A percentile compares a stretch with the other conserved stretches of the same genome.
Conservation (phyloP, 495 filamentous ascomycete genomes). For the Staphylotrichum longicolle region DNA sequence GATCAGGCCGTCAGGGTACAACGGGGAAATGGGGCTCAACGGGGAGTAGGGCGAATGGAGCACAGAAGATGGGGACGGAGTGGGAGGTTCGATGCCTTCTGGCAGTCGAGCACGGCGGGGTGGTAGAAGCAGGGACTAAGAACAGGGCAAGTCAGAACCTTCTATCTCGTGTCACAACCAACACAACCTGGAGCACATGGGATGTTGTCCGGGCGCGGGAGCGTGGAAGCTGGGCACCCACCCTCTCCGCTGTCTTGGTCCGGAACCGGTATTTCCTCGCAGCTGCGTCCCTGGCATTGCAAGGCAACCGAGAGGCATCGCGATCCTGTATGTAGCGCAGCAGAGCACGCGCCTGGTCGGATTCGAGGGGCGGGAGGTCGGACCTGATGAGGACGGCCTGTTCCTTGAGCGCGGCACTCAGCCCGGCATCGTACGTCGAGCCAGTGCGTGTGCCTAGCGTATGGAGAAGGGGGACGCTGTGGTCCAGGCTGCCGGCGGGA, state of each 20-base stretch:
- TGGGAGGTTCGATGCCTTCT: constrained; percentile 46
- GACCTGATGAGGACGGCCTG: constrained; percentile 62
- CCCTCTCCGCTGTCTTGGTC: constrained; percentile 72
- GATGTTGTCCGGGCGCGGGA: background rate
- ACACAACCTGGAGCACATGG: background rate
- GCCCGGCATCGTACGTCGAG: constrained; percentile 30
- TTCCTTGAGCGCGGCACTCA: constrained; percentile 56
- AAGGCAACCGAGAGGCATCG: constrained; percentile 62
- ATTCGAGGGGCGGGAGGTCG: constrained; percentile 63
- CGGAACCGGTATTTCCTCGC: constrained; percentile 54
- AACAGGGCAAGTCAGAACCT: constrained; percentile 9
- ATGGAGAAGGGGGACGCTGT: constrained; percentile 76
- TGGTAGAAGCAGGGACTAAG: constrained; percentile 52
- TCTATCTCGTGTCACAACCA: background rate
- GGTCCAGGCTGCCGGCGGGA: constrained; percentile 73
- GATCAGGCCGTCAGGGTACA: constrained; percentile 86
- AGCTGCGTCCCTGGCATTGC: constrained; percentile 49
- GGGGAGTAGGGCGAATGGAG: constrained; percentile 90
- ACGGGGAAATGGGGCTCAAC: constrained; percentile 70
- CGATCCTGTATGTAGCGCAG: constrained; percentile 63
- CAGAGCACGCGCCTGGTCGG: constrained; percentile 62
- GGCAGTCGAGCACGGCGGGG: constrained; percentile 50
- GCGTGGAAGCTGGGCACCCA: constrained; percentile 43
- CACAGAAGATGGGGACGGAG: constrained; percentile 45
- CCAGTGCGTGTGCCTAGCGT: constrained; percentile 65